phyloP scores from a whole-genome alignment of 495 filamentous ascomycete species.

The Acidiella bohemica region DNA sequence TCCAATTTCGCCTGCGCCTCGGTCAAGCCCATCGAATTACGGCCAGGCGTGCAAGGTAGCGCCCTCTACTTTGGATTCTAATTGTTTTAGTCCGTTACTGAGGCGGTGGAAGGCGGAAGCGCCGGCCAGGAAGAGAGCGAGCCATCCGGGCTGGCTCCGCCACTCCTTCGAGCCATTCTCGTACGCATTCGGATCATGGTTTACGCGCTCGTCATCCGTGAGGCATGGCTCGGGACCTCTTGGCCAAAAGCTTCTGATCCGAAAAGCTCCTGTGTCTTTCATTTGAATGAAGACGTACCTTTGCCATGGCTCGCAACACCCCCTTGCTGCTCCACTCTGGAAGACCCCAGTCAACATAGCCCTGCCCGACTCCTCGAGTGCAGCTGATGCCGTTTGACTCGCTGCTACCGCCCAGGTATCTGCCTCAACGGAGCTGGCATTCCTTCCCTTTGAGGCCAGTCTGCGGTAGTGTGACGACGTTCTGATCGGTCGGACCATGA shows the following conservation, averaged over 20 bases:
- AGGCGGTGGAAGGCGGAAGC: constrained; percentile 40
- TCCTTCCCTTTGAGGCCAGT: constrained; percentile 1
- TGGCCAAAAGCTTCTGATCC: constrained; percentile 24
- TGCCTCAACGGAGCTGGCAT: constrained; percentile 33
- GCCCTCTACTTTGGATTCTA: constrained; percentile 32
- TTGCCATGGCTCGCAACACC: constrained; percentile 40
- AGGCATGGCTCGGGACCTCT: constrained; percentile 36
- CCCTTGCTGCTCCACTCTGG: constrained; percentile 42
- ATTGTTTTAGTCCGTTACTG: constrained; percentile 34
- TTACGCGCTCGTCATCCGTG: constrained; percentile 32
- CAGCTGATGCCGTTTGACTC: constrained; percentile 51
- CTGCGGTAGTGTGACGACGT: constrained; percentile 19
- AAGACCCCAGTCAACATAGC: constrained; percentile 48
- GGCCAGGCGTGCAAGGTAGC: constrained; percentile 30
- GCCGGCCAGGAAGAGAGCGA: constrained; percentile 42
- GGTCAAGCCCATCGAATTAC: constrained; percentile 41
- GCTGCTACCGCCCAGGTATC: constrained; percentile 44
- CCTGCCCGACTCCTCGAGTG: constrained; percentile 44
- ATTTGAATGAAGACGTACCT: constrained; percentile 19
- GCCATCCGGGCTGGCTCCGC: constrained; percentile 37
- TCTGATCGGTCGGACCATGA: constrained; percentile 18
- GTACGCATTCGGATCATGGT: constrained; percentile 30
- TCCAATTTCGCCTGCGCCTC: constrained; percentile 38
- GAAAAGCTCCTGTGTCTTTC: constrained; percentile 12
- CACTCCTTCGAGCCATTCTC: constrained; percentile 33